Conservation (phyloP, 192 early-diverging fungal genomes). For the Umbelopsis sp. region DNA sequence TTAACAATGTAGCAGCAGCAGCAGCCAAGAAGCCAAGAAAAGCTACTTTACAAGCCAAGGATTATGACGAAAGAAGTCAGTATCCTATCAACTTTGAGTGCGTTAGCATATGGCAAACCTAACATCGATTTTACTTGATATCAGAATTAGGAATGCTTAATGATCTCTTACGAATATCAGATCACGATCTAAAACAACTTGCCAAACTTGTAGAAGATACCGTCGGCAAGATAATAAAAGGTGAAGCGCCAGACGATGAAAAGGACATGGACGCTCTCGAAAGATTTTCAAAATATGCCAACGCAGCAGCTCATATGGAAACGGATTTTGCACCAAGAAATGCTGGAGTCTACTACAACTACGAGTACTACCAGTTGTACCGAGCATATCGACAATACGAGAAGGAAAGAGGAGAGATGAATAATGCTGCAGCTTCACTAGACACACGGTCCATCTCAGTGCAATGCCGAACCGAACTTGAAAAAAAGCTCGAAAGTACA, state of each 20-base stretch:
- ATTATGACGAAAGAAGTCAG: slow-evolving; percentile 35
- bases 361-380: slow-evolving; percentile 41
- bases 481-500: slow-evolving; percentile 31
- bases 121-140: background rate
- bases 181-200: slow-evolving; percentile 29
- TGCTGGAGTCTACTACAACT: slow-evolving; percentile 40
- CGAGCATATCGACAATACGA: slow-evolving; percentile 36
- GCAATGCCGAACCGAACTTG: slow-evolving; percentile 37
- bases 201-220: slow-evolving; percentile 26
- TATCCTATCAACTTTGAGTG: background rate
- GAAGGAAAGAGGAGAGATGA: slow-evolving; percentile 9
- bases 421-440: background rate
- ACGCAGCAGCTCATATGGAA: slow-evolving; percentile 33
- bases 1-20: background rate
- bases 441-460: slow-evolving; percentile 27
- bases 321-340: slow-evolving; percentile 42
- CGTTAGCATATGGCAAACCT: background rate
- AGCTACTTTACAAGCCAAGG: slow-evolving; percentile 27
- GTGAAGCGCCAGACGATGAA: slow-evolving; percentile 18
- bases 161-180: slow-evolving; percentile 27
- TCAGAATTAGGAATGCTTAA: slow-evolving; percentile 24
- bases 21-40: slow-evolving; percentile 23
- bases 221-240: slow-evolving; percentile 29
- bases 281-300: slow-evolving; percentile 34
- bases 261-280: slow-evolving; percentile 26